Percentiles rank a stretch among this genome's conserved stretches.
Conservation (phyloP, 257 asterid genomes). For the Capsicum chinense region DNA sequence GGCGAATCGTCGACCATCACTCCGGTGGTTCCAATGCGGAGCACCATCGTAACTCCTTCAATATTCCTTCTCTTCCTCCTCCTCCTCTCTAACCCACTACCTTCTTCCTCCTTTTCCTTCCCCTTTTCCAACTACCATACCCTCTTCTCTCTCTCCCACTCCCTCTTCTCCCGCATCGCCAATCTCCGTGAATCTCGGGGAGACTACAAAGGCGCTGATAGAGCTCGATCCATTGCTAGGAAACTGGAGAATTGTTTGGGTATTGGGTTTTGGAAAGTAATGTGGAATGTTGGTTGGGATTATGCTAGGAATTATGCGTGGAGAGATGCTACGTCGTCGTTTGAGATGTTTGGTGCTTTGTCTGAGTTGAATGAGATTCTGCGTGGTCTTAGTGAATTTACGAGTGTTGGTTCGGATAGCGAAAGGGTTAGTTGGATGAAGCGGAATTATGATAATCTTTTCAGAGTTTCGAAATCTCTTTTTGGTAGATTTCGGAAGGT, state of each 20-base stretch:
- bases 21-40: constrained; percentile 27
- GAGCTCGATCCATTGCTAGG: constrained; percentile 59
- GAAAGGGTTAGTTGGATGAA: constrained; percentile 68
- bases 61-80: constrained; percentile 38
- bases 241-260: constrained; percentile 57
- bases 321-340: constrained; percentile 56
- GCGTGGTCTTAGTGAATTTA: constrained; percentile 49
- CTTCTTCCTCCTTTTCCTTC: constrained; percentile 37
- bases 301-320: constrained; percentile 63
- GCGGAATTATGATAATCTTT: constrained; percentile 56
- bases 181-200: constrained; percentile 75
- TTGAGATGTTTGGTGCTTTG: constrained; percentile 47
- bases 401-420: constrained; percentile 47
- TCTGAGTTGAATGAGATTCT: constrained; percentile 65
- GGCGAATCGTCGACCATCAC: background rate
- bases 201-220: constrained; percentile 59
- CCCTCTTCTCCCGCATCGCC: constrained; percentile 76
- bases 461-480: constrained; percentile 53
- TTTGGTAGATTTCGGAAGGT: constrained; percentile 51
- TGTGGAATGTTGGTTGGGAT: constrained; percentile 66
- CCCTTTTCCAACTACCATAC: constrained; percentile 57
- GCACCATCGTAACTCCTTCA: constrained; percentile 33
- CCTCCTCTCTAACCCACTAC: constrained; percentile 30
- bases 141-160: constrained; percentile 71
- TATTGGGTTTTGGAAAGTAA: constrained; percentile 61